phyloP scores from a whole-genome alignment of 2,329 filamentous ascomycete species.

The Neofusicoccum laricinum region DNA sequence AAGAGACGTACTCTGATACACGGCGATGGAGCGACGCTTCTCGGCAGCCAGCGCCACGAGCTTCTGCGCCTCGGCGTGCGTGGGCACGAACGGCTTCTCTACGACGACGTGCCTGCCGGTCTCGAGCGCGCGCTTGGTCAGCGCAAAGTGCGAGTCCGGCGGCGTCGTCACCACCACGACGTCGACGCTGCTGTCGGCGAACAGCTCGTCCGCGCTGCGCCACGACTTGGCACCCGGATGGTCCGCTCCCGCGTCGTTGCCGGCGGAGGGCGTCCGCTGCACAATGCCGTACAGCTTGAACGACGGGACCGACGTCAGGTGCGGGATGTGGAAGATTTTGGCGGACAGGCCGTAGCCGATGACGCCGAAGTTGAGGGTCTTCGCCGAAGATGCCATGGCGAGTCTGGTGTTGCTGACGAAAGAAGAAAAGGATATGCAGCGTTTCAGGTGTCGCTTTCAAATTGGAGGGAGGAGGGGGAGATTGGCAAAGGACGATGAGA shows the following conservation, averaged over 20 bases:
- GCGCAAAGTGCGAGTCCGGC: constrained; percentile 66
- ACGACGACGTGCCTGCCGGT: constrained; percentile 74
- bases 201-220: constrained; percentile 59
- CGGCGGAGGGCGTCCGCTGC: constrained; percentile 64
- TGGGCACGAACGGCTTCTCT: constrained; percentile 81
- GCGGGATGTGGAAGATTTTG: constrained; percentile 82
- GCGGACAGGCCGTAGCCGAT: constrained; percentile 64
- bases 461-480: not conserved
- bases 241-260: constrained; percentile 66
- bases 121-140: constrained; percentile 64
- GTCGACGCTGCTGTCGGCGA: constrained; percentile 64
- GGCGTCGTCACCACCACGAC: constrained; percentile 70
- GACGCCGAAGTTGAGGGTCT: constrained; percentile 50
- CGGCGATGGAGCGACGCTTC: constrained; percentile 42
- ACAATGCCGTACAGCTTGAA: constrained; percentile 72
- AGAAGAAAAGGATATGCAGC: not conserved
- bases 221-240: constrained; percentile 65
- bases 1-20: constrained; percentile 39
- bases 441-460: not conserved
- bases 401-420: not conserved
- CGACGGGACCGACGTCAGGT: constrained; percentile 56
- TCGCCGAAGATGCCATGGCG: not conserved
- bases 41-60: constrained; percentile 47
- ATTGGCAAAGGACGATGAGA: not conserved
- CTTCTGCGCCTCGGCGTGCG: constrained; percentile 62